Base-by-base conservation (phyloP, 768 basidiomycete species). In the Rhizopogon salebrosus region DNA sequence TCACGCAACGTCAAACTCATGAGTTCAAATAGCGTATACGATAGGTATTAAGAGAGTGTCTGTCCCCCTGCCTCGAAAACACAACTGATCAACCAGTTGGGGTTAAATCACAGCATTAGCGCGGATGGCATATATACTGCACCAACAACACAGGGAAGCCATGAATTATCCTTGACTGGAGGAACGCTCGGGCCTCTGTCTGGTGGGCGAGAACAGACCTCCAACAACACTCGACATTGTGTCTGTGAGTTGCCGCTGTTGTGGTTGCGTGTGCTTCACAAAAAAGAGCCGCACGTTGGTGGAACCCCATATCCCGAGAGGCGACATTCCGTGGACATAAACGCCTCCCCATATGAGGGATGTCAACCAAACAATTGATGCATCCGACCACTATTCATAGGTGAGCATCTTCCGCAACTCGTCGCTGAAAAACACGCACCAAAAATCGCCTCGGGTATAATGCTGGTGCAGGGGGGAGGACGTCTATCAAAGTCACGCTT, bases 341-440 rank as follows among this genome's bases (percentile, higher is more conserved):
- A 95, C 81, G 64, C 95, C 92, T 37, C 97, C 95, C 94, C 95
- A 99, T 20, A 95, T 85, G 49, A 98, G 72, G 1, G 91, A 93
- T 4, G 93, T 90, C 35, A 95, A 76, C 95, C 97, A 98, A 16
- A 94, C 79, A 54, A 89, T 76, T 2, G 92, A 94, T 1, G 91
- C 86, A 59, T 94, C 89, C 11, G 93, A 89, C 94, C 94, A 97
- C 91, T 95, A 52, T 8, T 41, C 5, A 7, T 26, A 29, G n/a
- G 9, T 36, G 10, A 53, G 41, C 53, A 31, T 59, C 35, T 56
- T 4, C 29, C 45, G 4, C 3, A 9, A 23, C 16, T 34, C 8
- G 23, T 10, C 31, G 40, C 41, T 48, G 39, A 39, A 43, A 40
- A 7, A 23, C 24, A 67, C 87, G 63, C 57, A 91, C 90, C 66